Evolutionary conservation across 495 filamentous ascomycete species (phyloP), one percentile per base, ranked within the genome.

Genomic region (Bryoglossum gracile): DNA sequence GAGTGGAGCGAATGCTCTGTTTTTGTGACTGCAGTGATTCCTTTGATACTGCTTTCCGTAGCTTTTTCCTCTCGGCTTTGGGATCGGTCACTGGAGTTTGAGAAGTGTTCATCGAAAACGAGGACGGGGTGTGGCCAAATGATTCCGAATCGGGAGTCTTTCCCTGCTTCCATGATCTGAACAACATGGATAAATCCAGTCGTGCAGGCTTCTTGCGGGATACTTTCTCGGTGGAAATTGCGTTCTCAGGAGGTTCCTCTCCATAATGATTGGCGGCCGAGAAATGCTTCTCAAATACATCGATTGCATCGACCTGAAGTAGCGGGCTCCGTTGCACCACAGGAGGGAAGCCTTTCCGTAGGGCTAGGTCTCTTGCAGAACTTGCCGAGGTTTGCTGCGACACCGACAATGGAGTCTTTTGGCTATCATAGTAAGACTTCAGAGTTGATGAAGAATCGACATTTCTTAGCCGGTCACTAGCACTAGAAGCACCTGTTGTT

Each of bases 351-450:
- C 71, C 72, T 54, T 75, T 77, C 8, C 73, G 66, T 65, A 77
- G 74, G 28, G 73, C 70, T 14, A 57, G 21, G 40, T 60, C 58
- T 13, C 58, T 43, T 16, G 54, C 45, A n/a, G 58, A 60, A 30
- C 74, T 76, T 46, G 62, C 70, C 1, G 73, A 74, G 8, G 74
- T 77, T 53, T 78, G 75, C 47, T 75, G 73, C 5, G 74, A 77
- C 52, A 75, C 72, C 10, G 72, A 59, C 3, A 76, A 64, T 24
- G 74, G 73, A 23, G 70, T 61, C 41, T 71, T 74, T 16, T 65
- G 49, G 43, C 73, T 67, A 56, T 78, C 75, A 54, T 77, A 76
- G 51, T 70, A 69, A 0, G 73, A 73, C 41, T 62, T 63, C 50
- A 72, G 59, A 28, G 74, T 78, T 4, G 75, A 78, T 42, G 64